Evolutionary conservation across 306 rosid species (phyloP).

Genomic region (Fagus sylvatica): DNA sequence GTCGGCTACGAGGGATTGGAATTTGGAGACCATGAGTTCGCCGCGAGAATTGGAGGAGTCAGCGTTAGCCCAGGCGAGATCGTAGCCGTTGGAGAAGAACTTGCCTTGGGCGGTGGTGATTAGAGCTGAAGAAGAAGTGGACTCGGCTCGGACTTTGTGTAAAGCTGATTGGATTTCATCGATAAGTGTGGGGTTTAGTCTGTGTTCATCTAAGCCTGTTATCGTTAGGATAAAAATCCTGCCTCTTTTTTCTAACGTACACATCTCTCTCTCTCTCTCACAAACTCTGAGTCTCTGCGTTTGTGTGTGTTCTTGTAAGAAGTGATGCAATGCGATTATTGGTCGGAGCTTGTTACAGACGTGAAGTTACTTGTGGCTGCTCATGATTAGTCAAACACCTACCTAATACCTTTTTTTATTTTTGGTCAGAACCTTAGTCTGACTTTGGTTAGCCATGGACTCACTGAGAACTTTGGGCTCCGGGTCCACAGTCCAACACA

Average conservation of each 20-base stretch:
- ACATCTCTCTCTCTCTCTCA: conserved; percentile 38
- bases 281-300: no score
- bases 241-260: conserved; percentile 64
- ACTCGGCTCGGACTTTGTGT: conserved; percentile 51
- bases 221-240: conserved; percentile 66
- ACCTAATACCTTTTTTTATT: no score
- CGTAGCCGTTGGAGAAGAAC: conserved; percentile 90
- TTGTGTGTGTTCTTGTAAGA: neutral
- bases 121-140: conserved; percentile 47
- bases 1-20: conserved; percentile 46
- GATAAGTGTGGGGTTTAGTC: conserved; percentile 71
- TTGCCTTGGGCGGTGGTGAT: conserved; percentile 87
- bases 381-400: no score
- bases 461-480: no score
- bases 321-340: neutral
- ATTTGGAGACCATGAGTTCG: conserved; percentile 33
- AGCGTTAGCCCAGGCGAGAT: conserved; percentile 49
- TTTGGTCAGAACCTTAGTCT: no score
- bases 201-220: conserved; percentile 64
- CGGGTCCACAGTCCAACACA: no score
- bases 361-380: neutral
- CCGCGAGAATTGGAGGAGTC: conserved; percentile 8
- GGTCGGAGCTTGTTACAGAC: neutral
- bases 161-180: conserved; percentile 52
- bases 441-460: no score